Base-by-base conservation (phyloP, 2,329 filamentous ascomycete species). In the Hawksworthiomyces lignivorus region DNA sequence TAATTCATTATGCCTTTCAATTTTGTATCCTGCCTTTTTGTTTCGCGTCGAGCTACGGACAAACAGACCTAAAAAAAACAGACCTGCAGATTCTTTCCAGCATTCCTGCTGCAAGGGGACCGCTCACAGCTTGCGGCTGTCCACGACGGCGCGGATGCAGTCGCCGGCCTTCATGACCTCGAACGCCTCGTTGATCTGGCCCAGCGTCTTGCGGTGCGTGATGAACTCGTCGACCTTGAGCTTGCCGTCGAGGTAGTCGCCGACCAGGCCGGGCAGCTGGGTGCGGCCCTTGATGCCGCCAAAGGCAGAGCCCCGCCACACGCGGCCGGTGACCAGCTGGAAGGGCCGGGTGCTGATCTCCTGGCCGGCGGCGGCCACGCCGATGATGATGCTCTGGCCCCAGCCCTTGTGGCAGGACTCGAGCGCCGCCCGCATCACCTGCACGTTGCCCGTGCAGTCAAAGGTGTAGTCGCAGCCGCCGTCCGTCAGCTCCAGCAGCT, bases 171-270 rank as follows among this genome's bases (percentile, higher is more conserved):
- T 94, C 92, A 98, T 98, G 54, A 84, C 80, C 51, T 87, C 78
- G 58, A 72, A 98, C 17, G 88, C 90, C 39, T 74, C 70, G 73
- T 97, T 97, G 66, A 98, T 94, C 57, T 84, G 79, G 47, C 69
- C 68, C 33, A 98, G 72, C 4, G 74, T 76, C 70, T 94, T 87
- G 55, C 89, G 81, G 71, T 98, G 92, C 24, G 92, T 98, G 69
- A 98, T 97, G 72, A 97, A 97, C 71, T 98, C 92, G 62, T 97
- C 90, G 34, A 97, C 92, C 81, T 96, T 97, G 60, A 98, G 82
- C 60, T 84, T 77, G 55, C 89, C 89, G 40, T 76, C 75, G 63
- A 94, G 74, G 69, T 98, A 98, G 66, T 97, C 90, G 52, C 80
- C 70, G 19, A 98, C 88, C 30, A 98, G 80, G 45, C 75, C 81